These are phyloP conservation scores for Nicotiana knightiana DNA, from an alignment of 257 asterid species.

Conservation along the genomic window DNA sequence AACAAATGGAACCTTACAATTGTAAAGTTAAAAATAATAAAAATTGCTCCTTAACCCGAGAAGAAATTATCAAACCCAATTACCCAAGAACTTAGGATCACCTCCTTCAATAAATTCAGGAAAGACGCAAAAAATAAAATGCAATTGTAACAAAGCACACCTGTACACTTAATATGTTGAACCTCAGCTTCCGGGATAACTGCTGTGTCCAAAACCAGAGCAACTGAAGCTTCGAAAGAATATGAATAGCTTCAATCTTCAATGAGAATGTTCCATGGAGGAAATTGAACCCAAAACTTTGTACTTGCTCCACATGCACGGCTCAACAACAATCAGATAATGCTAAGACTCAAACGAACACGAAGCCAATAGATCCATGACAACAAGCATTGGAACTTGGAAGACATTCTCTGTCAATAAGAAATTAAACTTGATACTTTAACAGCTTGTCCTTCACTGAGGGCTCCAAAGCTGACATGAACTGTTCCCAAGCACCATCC, in stretches of 20 bases:
- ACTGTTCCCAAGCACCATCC: constrained; percentile 86
- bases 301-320: not conserved
- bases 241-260: constrained; percentile 19
- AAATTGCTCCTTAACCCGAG: constrained; percentile 8
- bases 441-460: constrained; percentile 58
- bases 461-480: constrained; percentile 78
- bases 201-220: not conserved
- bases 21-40: not conserved
- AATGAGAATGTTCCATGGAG: not conserved
- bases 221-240: constrained; percentile 1
- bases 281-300: constrained; percentile 2
- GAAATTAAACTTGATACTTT: constrained; percentile 44
- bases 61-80: constrained; percentile 8
- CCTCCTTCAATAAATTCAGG: constrained; percentile 7
- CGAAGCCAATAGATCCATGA: constrained; percentile 14
- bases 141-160: constrained; percentile 10
- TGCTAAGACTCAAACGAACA: not conserved
- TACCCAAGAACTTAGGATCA: not conserved
- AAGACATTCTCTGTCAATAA: constrained; percentile 4
- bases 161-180: constrained; percentile 26
- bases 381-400: not conserved
- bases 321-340: constrained; percentile 18
- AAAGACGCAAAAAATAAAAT: constrained; percentile 9
- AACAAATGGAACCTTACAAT: not conserved
- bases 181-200: constrained; percentile 4